Evolutionary conservation across 2,329 filamentous ascomycete genomes (phyloP).

Genomic region (Diaporthe australafricana): DNA sequence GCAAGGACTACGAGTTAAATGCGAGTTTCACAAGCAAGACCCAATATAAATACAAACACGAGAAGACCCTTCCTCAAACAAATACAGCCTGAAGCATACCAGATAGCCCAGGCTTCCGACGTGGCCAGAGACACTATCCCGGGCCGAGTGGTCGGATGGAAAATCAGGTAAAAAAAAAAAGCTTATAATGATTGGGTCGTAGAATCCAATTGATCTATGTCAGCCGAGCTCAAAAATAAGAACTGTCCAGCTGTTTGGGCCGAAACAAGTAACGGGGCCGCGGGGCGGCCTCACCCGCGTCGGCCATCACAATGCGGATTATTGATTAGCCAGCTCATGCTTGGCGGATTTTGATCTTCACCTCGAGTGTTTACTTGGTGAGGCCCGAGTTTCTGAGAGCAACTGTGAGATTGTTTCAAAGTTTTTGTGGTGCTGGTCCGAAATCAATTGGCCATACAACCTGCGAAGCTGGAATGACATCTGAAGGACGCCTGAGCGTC

Average conservation of each 20-base stretch:
- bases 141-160: background rate
- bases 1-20: no score
- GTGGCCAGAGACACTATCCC: background rate
- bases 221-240: background rate
- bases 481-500: no score
- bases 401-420: background rate
- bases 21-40: background rate
- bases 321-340: background rate
- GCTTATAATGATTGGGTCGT: background rate
- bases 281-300: slow-evolving; percentile 7
- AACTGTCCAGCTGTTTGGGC: background rate
- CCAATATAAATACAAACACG: background rate
- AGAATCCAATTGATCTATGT: background rate
- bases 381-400: background rate
- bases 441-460: no score
- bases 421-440: background rate
- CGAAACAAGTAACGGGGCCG: slow-evolving; percentile 3
- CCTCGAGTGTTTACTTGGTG: background rate
- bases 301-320: background rate
- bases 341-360: slow-evolving; percentile 4
- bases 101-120: slow-evolving; percentile 6
- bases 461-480: no score
- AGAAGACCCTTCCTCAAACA: background rate
- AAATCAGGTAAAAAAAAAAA: background rate
- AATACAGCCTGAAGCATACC: background rate